Evolutionary conservation across 1,284 basidiomycete species (phyloP), one percentile per base, ranked within the genome.

Genomic region (Meira miltonrushii): DNA sequence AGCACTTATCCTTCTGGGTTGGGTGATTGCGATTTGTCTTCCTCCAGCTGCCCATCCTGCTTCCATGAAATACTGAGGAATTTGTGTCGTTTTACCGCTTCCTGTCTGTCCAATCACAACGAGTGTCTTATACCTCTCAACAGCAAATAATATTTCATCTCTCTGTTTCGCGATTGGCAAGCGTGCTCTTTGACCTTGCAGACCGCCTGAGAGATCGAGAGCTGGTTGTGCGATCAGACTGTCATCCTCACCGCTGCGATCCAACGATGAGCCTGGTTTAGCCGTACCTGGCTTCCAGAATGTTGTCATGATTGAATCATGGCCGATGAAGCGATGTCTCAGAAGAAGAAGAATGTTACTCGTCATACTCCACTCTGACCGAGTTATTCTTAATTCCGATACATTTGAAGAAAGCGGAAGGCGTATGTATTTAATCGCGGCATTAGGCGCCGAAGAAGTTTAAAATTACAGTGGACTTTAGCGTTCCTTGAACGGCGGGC

Each of bases 51-150:
- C 71, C 79, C 79, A 80, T 2, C 79, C 92, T 9, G 89, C 85
- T 81, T 97, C 90, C 64, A 88, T 82, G 3, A 98, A 84, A 79
- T 90, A 96, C 77, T 96, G 94, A 0, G 95, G 94, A 55, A 99
- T 83, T 79, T 97, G 69, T 40, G 71, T 75, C 21, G 72, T 72
- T 55, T 74, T 77, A 3, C 72, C 74, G 25, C 63, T 56, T 12
- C 71, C 74, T 2, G 75, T 74, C 25, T 72, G 65, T 7, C 67
- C 65, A 40, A 74, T 68, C 21, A 94, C 86, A 55, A 98, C 90
- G 2, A 87, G 83, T 1, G 93, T 88, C 1, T 87, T 87, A 76
- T 88, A 84, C 51, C 83, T 85, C 80, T 97, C 92, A 17, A 96
- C 80, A 60, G 87, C 87, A 75, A 90, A 89, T 2, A 97, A 79